Evolutionary conservation across 768 basidiomycete species (phyloP).

Genomic region (Clathrus columnatus): DNA sequence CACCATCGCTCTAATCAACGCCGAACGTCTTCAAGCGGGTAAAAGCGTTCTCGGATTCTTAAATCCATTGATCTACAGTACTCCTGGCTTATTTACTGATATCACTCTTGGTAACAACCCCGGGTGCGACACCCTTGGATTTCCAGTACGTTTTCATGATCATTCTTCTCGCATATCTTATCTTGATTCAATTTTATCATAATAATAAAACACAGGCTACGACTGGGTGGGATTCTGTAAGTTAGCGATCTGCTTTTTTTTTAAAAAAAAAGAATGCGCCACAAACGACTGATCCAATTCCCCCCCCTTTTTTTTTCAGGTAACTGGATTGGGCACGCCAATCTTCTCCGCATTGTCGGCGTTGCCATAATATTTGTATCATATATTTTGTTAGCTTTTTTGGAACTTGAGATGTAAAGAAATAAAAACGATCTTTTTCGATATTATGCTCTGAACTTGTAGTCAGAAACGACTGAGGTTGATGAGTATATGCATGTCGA

Average conservation of each 20-base stretch:
- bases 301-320: conserved; percentile 20
- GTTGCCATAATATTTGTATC: not conserved
- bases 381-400: not conserved
- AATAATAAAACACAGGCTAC: not conserved
- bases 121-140: conserved; percentile 50
- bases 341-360: not conserved
- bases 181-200: not conserved
- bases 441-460: too few relatives aligned
- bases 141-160: conserved; percentile 10
- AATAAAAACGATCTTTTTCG: not conserved
- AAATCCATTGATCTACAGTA: conserved; percentile 28
- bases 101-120: conserved; percentile 55
- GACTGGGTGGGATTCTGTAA: conserved; percentile 13
- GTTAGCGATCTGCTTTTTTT: conserved; percentile 12
- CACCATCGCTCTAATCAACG: conserved; percentile 27
- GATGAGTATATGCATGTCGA: too few relatives aligned
- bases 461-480: too few relatives aligned
- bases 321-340: conserved; percentile 3
- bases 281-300: conserved; percentile 42
- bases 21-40: conserved; percentile 21
- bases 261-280: conserved; percentile 33
- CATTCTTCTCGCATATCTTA: not conserved
- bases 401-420: not conserved
- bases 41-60: conserved; percentile 26
- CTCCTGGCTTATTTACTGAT: conserved; percentile 26